Conservation (phyloP, 768 basidiomycete genomes). For the Kwoniella europaea region DNA sequence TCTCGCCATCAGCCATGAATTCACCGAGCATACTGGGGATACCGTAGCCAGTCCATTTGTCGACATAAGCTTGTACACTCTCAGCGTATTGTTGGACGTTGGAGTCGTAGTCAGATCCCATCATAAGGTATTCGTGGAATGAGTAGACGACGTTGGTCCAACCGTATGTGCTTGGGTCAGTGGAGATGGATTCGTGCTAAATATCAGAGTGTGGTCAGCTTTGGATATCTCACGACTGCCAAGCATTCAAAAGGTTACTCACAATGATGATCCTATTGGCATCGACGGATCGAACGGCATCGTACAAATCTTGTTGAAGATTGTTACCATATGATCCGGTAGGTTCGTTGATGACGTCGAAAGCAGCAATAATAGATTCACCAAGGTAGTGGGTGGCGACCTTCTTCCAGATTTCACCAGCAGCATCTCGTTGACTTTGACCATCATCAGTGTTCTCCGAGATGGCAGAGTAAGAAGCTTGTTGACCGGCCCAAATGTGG, state of each 20-base stretch:
- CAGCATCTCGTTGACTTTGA: constrained; percentile 30
- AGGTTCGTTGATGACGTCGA: constrained; percentile 52
- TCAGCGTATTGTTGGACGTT: constrained; percentile 36
- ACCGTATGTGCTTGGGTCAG: constrained; percentile 43
- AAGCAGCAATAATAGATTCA: constrained; percentile 47
- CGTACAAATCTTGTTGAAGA: constrained; percentile 51
- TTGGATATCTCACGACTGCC: not conserved
- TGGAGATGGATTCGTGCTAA: constrained; percentile 42
- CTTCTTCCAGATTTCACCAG: constrained; percentile 48
- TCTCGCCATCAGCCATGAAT: constrained; percentile 47
- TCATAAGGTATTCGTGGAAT: constrained; percentile 53
- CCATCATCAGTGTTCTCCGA: constrained; percentile 42
- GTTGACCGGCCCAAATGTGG: constrained; percentile 53
- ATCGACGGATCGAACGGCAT: constrained; percentile 46
- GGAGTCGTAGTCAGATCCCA: constrained; percentile 35
- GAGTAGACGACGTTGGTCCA: constrained; percentile 55
- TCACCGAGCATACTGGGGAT: constrained; percentile 50
- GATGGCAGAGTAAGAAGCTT: constrained; percentile 44
- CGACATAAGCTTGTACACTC: constrained; percentile 29
- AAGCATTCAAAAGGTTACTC: constrained; percentile 13
- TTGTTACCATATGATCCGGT: constrained; percentile 45
- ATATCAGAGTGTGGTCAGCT: not conserved
- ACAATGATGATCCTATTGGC: constrained; percentile 48
- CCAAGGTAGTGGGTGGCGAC: constrained; percentile 44
- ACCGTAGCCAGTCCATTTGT: constrained; percentile 31